Percentiles rank a stretch among this genome's conserved stretches.
Evolutionary conservation across 176 grass and related monocot species (phyloP).

Genomic region (Otatea glauca): DNA sequence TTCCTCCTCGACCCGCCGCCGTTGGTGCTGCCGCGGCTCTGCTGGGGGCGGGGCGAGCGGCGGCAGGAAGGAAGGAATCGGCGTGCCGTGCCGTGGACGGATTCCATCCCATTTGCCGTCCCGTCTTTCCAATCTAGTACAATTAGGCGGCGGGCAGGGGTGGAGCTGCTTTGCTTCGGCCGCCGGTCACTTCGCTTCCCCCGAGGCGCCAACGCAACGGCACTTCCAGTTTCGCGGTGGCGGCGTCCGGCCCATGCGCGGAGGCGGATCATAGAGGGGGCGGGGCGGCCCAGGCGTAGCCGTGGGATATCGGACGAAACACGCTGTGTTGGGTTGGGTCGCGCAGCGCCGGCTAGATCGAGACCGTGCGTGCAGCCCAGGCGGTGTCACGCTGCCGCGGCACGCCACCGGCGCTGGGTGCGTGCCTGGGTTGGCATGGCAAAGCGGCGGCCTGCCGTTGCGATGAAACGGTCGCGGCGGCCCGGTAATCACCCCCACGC

Average conservation of each 20-base stretch:
- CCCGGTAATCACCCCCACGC: no score
- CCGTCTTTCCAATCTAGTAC: background rate
- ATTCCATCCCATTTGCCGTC: conserved; percentile 28
- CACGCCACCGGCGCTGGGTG: no score
- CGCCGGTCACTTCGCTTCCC: background rate
- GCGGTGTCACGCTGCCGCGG: no score
- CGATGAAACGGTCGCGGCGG: no score
- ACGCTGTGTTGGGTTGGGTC: no score
- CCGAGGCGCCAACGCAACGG: background rate
- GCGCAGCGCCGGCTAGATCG: background rate
- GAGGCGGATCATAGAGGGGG: background rate
- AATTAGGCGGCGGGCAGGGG: background rate
- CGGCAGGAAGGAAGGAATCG: conserved; percentile 51
- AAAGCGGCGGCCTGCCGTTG: no score
- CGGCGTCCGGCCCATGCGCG: background rate
- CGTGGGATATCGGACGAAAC: no score
- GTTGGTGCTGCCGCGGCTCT: background rate
- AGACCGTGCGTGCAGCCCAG: background rate
- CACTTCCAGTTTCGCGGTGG: background rate
- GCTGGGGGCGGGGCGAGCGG: background rate
- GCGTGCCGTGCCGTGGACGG: conserved; percentile 10
- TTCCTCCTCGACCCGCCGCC: background rate
- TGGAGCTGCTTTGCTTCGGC: conserved; percentile 32
- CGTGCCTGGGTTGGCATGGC: no score
- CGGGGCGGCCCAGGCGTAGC: background rate